Conservation (phyloP, 1,284 basidiomycete genomes). For the Pseudozyma pruni region DNA sequence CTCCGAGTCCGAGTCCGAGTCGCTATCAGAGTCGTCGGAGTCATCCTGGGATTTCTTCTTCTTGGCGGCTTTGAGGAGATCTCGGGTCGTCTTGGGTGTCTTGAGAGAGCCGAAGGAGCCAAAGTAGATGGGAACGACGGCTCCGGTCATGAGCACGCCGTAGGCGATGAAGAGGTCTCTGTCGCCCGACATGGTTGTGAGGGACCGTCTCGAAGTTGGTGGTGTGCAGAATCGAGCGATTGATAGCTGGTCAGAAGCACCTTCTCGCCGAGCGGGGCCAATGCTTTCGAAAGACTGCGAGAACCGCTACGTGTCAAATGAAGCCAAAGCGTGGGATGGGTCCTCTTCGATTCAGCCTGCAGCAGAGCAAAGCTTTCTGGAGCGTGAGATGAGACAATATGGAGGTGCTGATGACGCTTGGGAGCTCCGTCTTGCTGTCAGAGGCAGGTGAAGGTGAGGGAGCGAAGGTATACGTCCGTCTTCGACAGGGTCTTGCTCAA, state of each 20-base stretch:
- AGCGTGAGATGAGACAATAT: no score
- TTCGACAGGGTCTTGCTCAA: no score
- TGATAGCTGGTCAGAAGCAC: no score
- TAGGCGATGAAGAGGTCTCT: slow-evolving; percentile 58
- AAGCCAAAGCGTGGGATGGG: slow-evolving; percentile 2
- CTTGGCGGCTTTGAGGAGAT: slow-evolving; percentile 47
- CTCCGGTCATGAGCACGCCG: slow-evolving; percentile 54
- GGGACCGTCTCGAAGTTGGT: not conserved
- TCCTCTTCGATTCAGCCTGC: no score
- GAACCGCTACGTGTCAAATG: slow-evolving; percentile 31
- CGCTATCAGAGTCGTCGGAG: slow-evolving; percentile 20
- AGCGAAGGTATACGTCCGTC: no score
- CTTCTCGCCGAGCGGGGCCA: no score
- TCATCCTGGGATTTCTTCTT: slow-evolving; percentile 17
- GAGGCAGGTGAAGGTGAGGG: no score
- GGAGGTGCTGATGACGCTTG: no score
- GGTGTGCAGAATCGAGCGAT: no score
- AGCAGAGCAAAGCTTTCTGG: no score
- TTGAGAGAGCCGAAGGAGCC: slow-evolving; percentile 59
- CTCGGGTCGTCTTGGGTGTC: slow-evolving; percentile 57
- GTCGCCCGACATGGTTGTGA: slow-evolving; percentile 34
- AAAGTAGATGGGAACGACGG: slow-evolving; percentile 59
- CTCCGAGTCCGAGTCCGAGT: slow-evolving; percentile 50
- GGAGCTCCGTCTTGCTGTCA: no score
- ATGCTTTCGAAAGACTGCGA: no score